Evolutionary conservation across 139 green algal species (phyloP), one percentile per base, ranked within the genome.

Genomic region (Volvox reticuliferus): DNA sequence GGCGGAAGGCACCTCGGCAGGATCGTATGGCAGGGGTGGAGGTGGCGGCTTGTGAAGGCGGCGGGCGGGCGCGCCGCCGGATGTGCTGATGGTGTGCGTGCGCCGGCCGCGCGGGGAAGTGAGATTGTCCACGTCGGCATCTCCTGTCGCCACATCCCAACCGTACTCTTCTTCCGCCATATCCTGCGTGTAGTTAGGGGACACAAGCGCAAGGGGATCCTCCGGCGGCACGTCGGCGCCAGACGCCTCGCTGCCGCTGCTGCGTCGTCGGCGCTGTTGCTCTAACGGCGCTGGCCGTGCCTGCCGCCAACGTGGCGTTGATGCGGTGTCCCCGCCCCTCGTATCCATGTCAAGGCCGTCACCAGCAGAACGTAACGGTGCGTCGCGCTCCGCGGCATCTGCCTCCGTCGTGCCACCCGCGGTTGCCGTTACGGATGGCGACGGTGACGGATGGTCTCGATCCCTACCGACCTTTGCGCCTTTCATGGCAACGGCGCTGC

Each of bases 121-220:
- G 12, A 83, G 12, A 32, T 63, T 63, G 71, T 90, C 86, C 9
- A 90, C 86, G 13, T 90, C 86, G 0, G 24, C 73, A 24, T 90
- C 86, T 5, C 86, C 86, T 1, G 86, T 90, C 24, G 71, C 86
- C 30, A 22, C 86, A 16, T 90, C 86, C 86, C 71, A 83, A n/a
- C 86, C 86, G 73, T 90, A 90, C 86, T 90, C 86, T 55, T 90
- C 86, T 32, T 90, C 86, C 28, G 86, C 86, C 71, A 83, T 83
- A 44, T 90, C 86, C 73, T 90, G 86, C 21, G 86, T 90, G 86
- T 77, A 90, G 16, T 84, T 75, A 55, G 86, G 86, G 1, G 71
- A 84, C 1, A 63, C 50, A 28, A 83, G 71, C 3, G 22, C 86
- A 18, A 28, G 1, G 14, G 73, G 86, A 44, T 90, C 71, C 73